Evolutionary conservation across 1,139 yeast species (phyloP).

Genomic region (Geotrichum bryndzae): DNA sequence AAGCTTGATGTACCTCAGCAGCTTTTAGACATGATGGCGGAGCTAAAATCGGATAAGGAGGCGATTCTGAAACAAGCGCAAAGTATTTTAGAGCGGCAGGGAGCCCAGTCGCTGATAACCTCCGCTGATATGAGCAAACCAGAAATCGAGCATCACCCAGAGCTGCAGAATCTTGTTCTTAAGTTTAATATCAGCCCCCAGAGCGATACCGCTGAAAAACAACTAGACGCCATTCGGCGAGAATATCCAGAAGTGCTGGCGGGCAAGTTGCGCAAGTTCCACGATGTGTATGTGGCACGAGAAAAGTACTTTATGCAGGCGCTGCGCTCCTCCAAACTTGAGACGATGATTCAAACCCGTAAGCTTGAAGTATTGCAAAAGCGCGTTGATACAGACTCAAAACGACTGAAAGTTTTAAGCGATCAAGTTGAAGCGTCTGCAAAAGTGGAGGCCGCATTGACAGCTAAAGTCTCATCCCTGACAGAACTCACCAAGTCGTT

Average conservation of each 20-base stretch:
- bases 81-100: not conserved
- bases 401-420: conserved; percentile 17
- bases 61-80: not conserved
- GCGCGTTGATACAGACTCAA: conserved; percentile 4
- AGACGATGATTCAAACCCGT: not conserved
- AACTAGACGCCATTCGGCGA: conserved; percentile 5
- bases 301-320: conserved; percentile 18
- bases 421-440: conserved; percentile 18
- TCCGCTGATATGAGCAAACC: not conserved
- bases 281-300: conserved; percentile 20
- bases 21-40: not conserved
- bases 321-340: conserved; percentile 18
- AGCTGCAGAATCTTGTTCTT: conserved; percentile 3
- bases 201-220: not conserved
- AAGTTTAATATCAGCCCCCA: conserved; percentile 1
- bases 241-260: conserved; percentile 10
- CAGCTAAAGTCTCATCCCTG: not conserved
- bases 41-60: not conserved
- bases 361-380: not conserved
- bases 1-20: not conserved
- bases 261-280: conserved; percentile 14
- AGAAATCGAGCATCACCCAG: conserved; percentile 7
- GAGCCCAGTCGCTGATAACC: not conserved
- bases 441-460: conserved; percentile 2
- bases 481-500: not conserved